Evolutionary conservation across 331 rosid species (phyloP), one percentile per base, ranked within the genome.

Genomic region (Quercus lobata): DNA sequence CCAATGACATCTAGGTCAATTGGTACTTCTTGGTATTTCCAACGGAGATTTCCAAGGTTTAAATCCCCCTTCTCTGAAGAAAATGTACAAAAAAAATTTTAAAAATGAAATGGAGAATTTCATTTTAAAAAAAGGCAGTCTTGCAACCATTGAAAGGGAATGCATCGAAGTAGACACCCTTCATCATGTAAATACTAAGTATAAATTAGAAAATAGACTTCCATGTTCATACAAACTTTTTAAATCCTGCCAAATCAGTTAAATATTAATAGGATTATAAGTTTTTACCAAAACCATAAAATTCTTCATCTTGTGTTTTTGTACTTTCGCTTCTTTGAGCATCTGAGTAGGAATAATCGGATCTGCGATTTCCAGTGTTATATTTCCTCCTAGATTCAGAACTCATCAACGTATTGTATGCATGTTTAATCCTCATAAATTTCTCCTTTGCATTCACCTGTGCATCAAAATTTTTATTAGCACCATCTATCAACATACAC

Each of bases 371-470:
- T 24, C 91, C 86, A 78, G 90, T 81, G 78, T 87, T 97, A 74
- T 90, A 96, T 70, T 86, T 96, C 84, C 81, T 86, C 73, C 94
- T 88, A 17, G 97, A 87, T 80, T 82, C 88, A 57, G 98, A 96
- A 84, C 82, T 93, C 86, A 93, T 65, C 88, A 93, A 87, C 44
- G 94, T 88, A 73, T 87, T 91, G 81, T 96, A 96, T 25, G 99
- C 98, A 85, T 96, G 99, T 81, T 96, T 96, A 73, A 93, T 91
- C 74, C 96, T 88, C 97, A 96, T 84, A 80, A 96, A 96, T 70
- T 89, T 96, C 82, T 93, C 98, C 77, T 93, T 97, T 1, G 98
- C 98, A 80, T 91, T 93, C 7, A 84, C 84, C 98, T 96, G 91
- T 60, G 72, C 15, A 88, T 62, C 37, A 74, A 57, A 68, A 32